Base-by-base conservation (phyloP, 1,284 basidiomycete species). In the Moesziomyces sp. region DNA sequence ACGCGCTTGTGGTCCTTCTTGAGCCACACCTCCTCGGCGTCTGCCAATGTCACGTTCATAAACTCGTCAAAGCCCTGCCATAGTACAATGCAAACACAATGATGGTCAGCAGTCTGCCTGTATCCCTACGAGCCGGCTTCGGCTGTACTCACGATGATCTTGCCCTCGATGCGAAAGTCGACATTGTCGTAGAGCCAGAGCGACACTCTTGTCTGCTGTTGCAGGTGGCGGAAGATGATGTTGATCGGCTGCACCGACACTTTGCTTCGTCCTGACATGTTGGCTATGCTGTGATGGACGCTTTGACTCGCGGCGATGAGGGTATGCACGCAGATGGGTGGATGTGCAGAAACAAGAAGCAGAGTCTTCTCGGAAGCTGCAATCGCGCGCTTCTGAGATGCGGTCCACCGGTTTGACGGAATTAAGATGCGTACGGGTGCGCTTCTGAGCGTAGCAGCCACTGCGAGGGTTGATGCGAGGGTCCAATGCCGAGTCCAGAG, bases 1-100 rank as follows among this genome's bases (percentile, higher is more conserved):
- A 73, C 71, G n/a, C 76, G 66, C 52, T 74, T 77, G 54, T 76
- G 74, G 46, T 68, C 78, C 46, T 78, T 68, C 48, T 73, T 76
- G 21, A 67, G 66, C 84, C 90, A 96, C 8, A 98, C 92, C 85
- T 99, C 97, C 64, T 90, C 89, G 43, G 96, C 93, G 68, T 98
- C 93, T 80, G 97, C 94, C n/a, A 97, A 87, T 23, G 97, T 93
- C 21, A 99, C 87, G 84, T 99, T 99, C 97, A 99, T 99, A 86
- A 99, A 99, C 86, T 99, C 97, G 85, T 99, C 97, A 82, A 99
- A 99, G 23, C 97, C 97, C 96, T 71, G 46, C 58, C 35, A 45
- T 63, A 47, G 24, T 30, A n/a, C 13, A n/a, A 30, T 21, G 21
- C 8, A 18, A 21, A 16, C 19, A 14, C 28, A 53, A 21, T 40